Conservation (phyloP, 768 basidiomycete genomes). For the Lactarius pseudohatsudake region DNA sequence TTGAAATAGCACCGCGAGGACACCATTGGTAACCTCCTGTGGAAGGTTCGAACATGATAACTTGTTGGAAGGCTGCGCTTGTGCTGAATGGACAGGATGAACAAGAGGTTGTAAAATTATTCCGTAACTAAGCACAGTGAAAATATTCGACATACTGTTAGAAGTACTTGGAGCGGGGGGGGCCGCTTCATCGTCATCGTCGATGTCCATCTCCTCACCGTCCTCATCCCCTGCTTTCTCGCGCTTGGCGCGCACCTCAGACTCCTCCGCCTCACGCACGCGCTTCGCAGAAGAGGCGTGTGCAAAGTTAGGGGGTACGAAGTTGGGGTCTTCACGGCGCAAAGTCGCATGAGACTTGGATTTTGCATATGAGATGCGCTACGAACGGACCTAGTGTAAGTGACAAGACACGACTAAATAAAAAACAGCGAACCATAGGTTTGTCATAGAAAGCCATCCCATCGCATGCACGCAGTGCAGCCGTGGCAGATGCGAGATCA, state of each 20-base stretch:
- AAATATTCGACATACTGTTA: slow-evolving; percentile 47
- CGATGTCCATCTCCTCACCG: slow-evolving; percentile 93
- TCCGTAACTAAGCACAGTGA: slow-evolving; percentile 12
- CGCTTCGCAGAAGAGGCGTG: slow-evolving; percentile 61
- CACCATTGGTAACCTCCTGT: slow-evolving; percentile 84
- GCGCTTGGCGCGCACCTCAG: slow-evolving; percentile 55
- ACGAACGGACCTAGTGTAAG: slow-evolving; percentile 26
- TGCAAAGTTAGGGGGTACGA: slow-evolving; percentile 67
- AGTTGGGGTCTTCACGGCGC: slow-evolving; percentile 75
- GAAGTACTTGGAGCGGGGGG: slow-evolving; percentile 31
- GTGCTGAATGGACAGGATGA: slow-evolving; percentile 43
- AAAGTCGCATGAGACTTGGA: slow-evolving; percentile 84
- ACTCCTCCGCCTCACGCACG: slow-evolving; percentile 58
- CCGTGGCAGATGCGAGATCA: slow-evolving; percentile 87
- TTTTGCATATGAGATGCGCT: slow-evolving; percentile 93
- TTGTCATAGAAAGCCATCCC: slow-evolving; percentile 94
- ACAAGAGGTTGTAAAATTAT: slow-evolving; percentile 21
- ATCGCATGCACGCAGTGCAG: slow-evolving; percentile 89
- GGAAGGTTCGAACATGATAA: slow-evolving; percentile 85
- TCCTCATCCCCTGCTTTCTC: slow-evolving; percentile 59
- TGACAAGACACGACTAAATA: slow-evolving; percentile 16
- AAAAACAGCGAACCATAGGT: slow-evolving; percentile 66
- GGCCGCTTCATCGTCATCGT: slow-evolving; percentile 73
- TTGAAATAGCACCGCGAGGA: slow-evolving; percentile 85
- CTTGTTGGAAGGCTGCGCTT: slow-evolving; percentile 42